Evolutionary conservation across 2,329 filamentous ascomycete genomes (phyloP).

Genomic region (Penicillium sp.): DNA sequence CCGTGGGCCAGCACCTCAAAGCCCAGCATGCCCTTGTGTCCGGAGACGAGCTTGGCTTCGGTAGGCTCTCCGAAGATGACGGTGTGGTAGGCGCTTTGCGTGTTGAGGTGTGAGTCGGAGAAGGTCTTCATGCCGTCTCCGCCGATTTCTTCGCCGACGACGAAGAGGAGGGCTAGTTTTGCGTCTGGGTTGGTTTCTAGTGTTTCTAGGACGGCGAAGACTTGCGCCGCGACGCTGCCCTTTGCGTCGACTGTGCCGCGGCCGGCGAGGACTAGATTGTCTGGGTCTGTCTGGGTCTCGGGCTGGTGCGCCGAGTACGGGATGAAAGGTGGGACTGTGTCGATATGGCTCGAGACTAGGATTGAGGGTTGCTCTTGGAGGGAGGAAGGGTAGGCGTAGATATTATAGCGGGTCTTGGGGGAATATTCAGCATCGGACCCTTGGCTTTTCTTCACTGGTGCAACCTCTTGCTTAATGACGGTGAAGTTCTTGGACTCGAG

Average conservation of each 20-base stretch:
- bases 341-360: slow-evolving; percentile 72
- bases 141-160: slow-evolving; percentile 78
- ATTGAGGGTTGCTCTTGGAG: slow-evolving; percentile 27
- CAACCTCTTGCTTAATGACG: slow-evolving; percentile 59
- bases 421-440: slow-evolving; percentile 1
- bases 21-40: slow-evolving; percentile 82
- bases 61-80: slow-evolving; percentile 94
- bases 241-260: slow-evolving; percentile 52
- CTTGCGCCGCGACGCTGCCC: slow-evolving; percentile 48
- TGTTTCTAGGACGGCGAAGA: slow-evolving; percentile 50
- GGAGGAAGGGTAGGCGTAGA: slow-evolving; percentile 63
- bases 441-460: slow-evolving; percentile 19
- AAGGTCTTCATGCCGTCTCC: slow-evolving; percentile 76
- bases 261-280: slow-evolving; percentile 44
- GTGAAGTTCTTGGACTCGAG: slow-evolving; percentile 63
- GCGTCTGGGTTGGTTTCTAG: slow-evolving; percentile 42
- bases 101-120: slow-evolving; percentile 52
- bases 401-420: slow-evolving; percentile 63
- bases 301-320: slow-evolving; percentile 54
- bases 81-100: slow-evolving; percentile 58
- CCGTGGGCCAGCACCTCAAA: slow-evolving; percentile 70
- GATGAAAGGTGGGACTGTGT: slow-evolving; percentile 61
- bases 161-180: slow-evolving; percentile 57
- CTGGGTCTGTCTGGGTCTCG: slow-evolving; percentile 10
- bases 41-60: slow-evolving; percentile 80